phyloP scores from a whole-genome alignment of 208 protist species.

The Wallacemonas sp. region DNA sequence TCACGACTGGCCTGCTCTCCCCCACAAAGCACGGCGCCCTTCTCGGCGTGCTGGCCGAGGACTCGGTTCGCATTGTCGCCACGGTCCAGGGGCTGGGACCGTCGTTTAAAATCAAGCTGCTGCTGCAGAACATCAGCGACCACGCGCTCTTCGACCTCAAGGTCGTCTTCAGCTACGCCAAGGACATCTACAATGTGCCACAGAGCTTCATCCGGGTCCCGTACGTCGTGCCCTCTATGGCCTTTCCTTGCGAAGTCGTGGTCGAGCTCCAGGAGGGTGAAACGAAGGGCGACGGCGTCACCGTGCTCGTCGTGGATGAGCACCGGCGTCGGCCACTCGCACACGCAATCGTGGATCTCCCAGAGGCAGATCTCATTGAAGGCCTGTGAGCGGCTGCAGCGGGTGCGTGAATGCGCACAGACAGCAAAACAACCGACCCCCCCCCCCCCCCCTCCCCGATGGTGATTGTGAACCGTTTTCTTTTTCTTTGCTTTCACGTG shows the following conservation, averaged over 20 bases:
- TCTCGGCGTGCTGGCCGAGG: constrained; percentile 8
- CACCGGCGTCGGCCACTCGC: constrained; percentile 43
- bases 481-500: not conserved
- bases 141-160: constrained; percentile 52
- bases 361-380: constrained; percentile 68
- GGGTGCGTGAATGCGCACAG: no score
- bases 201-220: constrained; percentile 54
- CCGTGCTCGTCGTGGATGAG: constrained; percentile 47
- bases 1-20: not conserved
- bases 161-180: constrained; percentile 62
- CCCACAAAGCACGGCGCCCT: constrained; percentile 7
- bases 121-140: constrained; percentile 78
- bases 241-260: constrained; percentile 58
- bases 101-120: constrained; percentile 84
- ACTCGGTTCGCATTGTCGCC: constrained; percentile 44
- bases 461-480: no score
- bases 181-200: constrained; percentile 58
- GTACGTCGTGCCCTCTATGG: constrained; percentile 64
- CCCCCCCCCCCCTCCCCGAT: no score
- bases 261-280: constrained; percentile 65
- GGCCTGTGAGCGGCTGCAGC: constrained; percentile 19
- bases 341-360: constrained; percentile 79
- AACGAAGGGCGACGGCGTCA: constrained; percentile 60
- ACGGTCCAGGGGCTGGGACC: constrained; percentile 93
- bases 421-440: no score